Base-by-base conservation (phyloP, 2,329 filamentous ascomycete genomes). In the Exophiala dermatitidis region DNA sequence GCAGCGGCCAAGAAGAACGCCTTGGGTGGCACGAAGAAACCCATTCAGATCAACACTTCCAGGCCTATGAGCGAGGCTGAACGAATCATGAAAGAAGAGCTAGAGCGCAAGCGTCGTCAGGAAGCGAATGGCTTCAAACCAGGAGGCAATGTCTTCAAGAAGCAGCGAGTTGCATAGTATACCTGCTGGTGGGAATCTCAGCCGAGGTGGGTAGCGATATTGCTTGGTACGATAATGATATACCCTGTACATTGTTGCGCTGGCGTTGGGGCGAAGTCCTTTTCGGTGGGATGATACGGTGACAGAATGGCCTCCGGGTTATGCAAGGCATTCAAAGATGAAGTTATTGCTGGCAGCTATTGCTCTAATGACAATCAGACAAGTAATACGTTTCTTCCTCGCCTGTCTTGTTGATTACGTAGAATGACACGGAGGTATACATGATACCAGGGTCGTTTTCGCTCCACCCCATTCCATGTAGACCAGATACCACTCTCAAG, bases 41-140 rank as follows among this genome's bases (percentile, higher is more conserved):
- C 80, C 2, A 66, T 68, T 19, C 67, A 70, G 51, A 81, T 82
- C 57, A 78, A 79, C 50, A 83, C 82, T 1, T 89, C 87, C 75
- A 93, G 87, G 65, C 68, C 67, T 64, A 91, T 95, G 80, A 91
- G 86, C 64, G 88, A 94, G 66, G 85, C 84, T 2, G 89, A 91
- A 70, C 79, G 85, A 49, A 94, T 93, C 64, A 95, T 95, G 90
- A 88, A 85, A 69, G 85, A 87, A 63, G 86, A 90, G 65, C 77
- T 88, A 69, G 85, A 89, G 62, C 76, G 78, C 59, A 90, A 89
- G 66, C 76, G 84, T 51, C 70, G 75, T 33, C 57, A 60, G 8
- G 62, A 63, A 43, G 40, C 40, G n/a, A 49, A 54, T 5, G 50
- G 48, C 5, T 47, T 55, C 4, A 36, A 42, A 10, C 26, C 48